Conservation (phyloP, 495 filamentous ascomycete species). For the Xylaria cubensis region DNA sequence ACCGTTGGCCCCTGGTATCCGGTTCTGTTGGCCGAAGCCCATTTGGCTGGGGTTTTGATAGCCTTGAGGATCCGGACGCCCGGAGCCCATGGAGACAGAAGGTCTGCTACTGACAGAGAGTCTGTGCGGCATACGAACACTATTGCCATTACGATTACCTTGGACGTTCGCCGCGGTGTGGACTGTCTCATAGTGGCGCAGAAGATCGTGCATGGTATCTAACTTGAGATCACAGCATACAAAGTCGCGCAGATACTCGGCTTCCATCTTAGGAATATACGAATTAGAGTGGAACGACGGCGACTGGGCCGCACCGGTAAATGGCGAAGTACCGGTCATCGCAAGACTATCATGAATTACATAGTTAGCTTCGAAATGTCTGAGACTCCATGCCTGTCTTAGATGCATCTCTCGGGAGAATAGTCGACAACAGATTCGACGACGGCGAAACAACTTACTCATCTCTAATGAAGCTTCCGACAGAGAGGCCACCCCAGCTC, state of each 20-base stretch:
- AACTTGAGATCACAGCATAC: constrained; percentile 87
- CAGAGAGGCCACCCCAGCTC: constrained; percentile 97
- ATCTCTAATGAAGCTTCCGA: constrained; percentile 96
- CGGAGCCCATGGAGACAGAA: constrained; percentile 37
- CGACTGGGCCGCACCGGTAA: constrained; percentile 75
- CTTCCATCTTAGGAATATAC: constrained; percentile 96
- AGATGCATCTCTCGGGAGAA: neutral
- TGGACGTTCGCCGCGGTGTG: constrained; percentile 64
- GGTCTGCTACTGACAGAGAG: constrained; percentile 37
- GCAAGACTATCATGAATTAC: constrained; percentile 70
- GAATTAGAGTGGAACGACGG: constrained; percentile 97
- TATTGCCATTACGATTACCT: constrained; percentile 43
- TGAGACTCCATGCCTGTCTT: constrained; percentile 22
- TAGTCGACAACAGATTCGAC: neutral
- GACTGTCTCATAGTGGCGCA: constrained; percentile 95
- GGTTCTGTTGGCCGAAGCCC: constrained; percentile 38
- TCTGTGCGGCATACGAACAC: constrained; percentile 39
- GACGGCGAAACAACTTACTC: constrained; percentile 72
- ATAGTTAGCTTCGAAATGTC: constrained; percentile 34
- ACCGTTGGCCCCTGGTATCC: constrained; percentile 31
- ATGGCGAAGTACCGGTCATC: constrained; percentile 96
- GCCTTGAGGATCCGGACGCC: constrained; percentile 43
- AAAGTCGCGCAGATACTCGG: constrained; percentile 96
- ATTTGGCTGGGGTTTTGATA: constrained; percentile 48
- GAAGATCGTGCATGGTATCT: constrained; percentile 88